Evolutionary conservation across 1,284 basidiomycete species (phyloP).

Genomic region (Athelia psychrophila): DNA sequence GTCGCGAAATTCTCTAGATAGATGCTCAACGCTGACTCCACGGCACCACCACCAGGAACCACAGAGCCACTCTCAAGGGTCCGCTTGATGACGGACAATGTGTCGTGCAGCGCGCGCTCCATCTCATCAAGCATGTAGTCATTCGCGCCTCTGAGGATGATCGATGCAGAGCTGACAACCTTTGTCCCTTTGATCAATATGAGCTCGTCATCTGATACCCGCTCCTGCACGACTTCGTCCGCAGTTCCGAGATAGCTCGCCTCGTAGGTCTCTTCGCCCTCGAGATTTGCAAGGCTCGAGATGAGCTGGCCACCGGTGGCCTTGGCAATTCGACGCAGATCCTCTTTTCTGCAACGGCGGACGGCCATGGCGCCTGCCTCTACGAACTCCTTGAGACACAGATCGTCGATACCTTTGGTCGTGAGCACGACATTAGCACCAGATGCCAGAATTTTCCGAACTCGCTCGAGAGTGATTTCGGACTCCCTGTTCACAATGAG

Average conservation of each 20-base stretch:
- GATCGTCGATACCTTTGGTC: constrained; percentile 98
- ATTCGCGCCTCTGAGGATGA: constrained; percentile 95
- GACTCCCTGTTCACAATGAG: constrained; percentile 63
- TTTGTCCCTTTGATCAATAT: constrained; percentile 98
- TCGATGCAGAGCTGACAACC: constrained; percentile 90
- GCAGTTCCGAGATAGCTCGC: constrained; percentile 86
- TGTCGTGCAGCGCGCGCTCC: constrained; percentile 96
- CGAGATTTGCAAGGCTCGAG: constrained; percentile 92
- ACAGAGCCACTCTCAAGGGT: constrained; percentile 96
- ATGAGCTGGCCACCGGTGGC: constrained; percentile 95
- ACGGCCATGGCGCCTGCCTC: constrained; percentile 99
- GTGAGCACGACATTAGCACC: constrained; percentile 98
- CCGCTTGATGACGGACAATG: constrained; percentile 93
- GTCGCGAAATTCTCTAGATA: constrained; percentile 99
- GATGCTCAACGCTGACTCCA: constrained; percentile 95
- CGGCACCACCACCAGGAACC: constrained; percentile 96
- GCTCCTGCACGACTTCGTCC: constrained; percentile 96
- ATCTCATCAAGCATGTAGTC: constrained; percentile 99
- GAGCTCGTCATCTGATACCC: constrained; percentile 98
- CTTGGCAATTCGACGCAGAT: constrained; percentile 94
- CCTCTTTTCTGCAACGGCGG: constrained; percentile 96
- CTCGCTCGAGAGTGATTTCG: constrained; percentile 95
- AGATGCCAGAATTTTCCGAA: constrained; percentile 93
- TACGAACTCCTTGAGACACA: constrained; percentile 98
- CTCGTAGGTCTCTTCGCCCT: constrained; percentile 98